phyloP scores from a whole-genome alignment of 2,329 filamentous ascomycete genomes.

The Aspergillus puulaauensis region DNA sequence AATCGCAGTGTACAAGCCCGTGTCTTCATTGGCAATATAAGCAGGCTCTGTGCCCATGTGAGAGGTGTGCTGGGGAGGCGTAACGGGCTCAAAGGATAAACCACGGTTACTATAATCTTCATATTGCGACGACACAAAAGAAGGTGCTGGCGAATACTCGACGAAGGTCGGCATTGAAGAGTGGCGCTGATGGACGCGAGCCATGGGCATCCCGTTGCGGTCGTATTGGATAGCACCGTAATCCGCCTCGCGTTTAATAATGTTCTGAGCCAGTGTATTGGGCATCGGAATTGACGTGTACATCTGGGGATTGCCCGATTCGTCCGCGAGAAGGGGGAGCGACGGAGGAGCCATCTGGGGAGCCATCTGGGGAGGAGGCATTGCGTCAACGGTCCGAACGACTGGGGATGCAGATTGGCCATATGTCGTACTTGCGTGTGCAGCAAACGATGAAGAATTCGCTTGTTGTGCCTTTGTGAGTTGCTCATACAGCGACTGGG shows the following conservation, averaged over 20 bases:
- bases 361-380: conserved; percentile 88
- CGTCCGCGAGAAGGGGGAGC: conserved; percentile 60
- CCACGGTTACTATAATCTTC: conserved; percentile 97
- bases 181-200: conserved; percentile 83
- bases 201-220: conserved; percentile 82
- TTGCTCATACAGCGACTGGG: conserved; percentile 98
- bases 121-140: conserved; percentile 97
- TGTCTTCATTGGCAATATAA: conserved; percentile 98
- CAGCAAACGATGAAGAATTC: conserved; percentile 94
- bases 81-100: conserved; percentile 94
- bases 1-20: conserved; percentile 90
- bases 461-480: conserved; percentile 99
- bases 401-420: conserved; percentile 81
- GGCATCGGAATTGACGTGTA: conserved; percentile 71
- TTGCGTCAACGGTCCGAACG: conserved; percentile 81
- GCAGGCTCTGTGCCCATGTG: conserved; percentile 83
- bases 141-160: conserved; percentile 96
- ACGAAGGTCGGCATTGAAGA: conserved; percentile 98
- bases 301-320: conserved; percentile 65
- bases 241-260: conserved; percentile 86
- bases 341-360: conserved; percentile 71
- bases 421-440: conserved; percentile 65
- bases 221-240: conserved; percentile 83
- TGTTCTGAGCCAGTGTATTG: conserved; percentile 66
- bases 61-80: conserved; percentile 86